Conservation (phyloP, 371 early-diverging fungal genomes). For the Actinomortierella ambigua region DNA sequence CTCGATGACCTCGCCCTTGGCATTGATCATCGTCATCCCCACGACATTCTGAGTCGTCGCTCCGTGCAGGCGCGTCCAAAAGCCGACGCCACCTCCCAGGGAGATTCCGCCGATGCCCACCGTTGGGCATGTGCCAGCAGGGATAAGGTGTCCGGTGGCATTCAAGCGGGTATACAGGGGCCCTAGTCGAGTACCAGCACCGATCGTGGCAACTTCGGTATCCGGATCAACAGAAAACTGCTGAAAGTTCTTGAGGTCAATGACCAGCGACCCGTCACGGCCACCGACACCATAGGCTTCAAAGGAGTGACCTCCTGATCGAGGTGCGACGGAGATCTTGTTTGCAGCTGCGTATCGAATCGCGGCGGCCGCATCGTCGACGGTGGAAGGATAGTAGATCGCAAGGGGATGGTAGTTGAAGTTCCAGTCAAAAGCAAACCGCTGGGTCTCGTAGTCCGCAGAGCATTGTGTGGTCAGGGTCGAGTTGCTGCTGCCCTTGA, state of each 20-base stretch:
- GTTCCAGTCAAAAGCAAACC: conserved; percentile 1
- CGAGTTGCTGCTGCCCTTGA: too few relatives aligned
- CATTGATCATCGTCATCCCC: conserved; percentile 45
- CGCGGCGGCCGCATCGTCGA: conserved; percentile 3
- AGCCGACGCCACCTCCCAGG: conserved; percentile 25
- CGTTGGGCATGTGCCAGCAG: conserved; percentile 19
- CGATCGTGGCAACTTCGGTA: conserved; percentile 10
- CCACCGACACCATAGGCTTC: conserved; percentile 33
- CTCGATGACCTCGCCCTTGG: conserved; percentile 47
- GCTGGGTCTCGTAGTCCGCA: neutral
- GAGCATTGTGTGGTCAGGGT: too few relatives aligned
- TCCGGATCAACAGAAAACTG: conserved; percentile 4
- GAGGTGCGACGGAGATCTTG: conserved; percentile 5
- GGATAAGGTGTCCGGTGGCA: conserved; percentile 7
- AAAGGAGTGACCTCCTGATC: conserved; percentile 54
- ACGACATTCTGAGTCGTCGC: conserved; percentile 51
- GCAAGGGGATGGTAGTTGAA: conserved; percentile 14
- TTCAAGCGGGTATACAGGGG: conserved; percentile 9
- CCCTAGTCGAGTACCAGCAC: conserved; percentile 23
- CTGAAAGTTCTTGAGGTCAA: conserved; percentile 21
- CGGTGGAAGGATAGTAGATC: conserved; percentile 20
- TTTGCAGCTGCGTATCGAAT: conserved; percentile 20
- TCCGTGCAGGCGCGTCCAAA: conserved; percentile 35
- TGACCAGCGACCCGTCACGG: conserved; percentile 9
- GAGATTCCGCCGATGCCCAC: conserved; percentile 22